Evolutionary conservation across 2,329 filamentous ascomycete species (phyloP).

Genomic region (Hypoxylon rubiginosum): DNA sequence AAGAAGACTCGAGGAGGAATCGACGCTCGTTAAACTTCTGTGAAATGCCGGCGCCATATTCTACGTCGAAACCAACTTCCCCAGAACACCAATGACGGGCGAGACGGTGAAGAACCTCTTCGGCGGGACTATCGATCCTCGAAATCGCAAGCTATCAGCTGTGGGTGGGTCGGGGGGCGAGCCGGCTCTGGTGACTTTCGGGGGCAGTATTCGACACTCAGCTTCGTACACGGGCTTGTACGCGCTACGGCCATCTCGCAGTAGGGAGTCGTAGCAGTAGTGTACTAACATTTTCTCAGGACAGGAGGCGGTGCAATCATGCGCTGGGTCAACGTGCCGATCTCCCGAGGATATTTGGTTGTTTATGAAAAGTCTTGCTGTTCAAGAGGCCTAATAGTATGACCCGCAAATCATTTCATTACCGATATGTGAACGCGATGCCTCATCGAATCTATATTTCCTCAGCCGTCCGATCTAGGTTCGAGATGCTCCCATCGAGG

Average conservation of each 20-base stretch:
- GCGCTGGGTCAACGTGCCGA: slow-evolving; percentile 72
- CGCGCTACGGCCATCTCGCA: slow-evolving; percentile 58
- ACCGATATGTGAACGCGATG: slow-evolving; percentile 2
- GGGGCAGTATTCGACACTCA: slow-evolving; percentile 49
- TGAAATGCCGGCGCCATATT: slow-evolving; percentile 64
- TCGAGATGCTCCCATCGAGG: neutral
- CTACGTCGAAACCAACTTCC: slow-evolving; percentile 69
- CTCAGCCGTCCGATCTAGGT: neutral
- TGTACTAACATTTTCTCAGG: slow-evolving; percentile 68
- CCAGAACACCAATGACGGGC: slow-evolving; percentile 76
- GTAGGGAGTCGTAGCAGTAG: slow-evolving; percentile 68
- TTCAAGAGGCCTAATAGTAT: slow-evolving; percentile 64
- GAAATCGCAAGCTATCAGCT: slow-evolving; percentile 68
- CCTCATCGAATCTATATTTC: neutral
- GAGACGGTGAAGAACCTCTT: slow-evolving; percentile 75
- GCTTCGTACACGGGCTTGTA: slow-evolving; percentile 50
- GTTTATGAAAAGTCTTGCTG: slow-evolving; percentile 66
- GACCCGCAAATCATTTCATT: slow-evolving; percentile 30
- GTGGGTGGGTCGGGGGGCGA: slow-evolving; percentile 78
- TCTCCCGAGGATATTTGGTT: slow-evolving; percentile 67
- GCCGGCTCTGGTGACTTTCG: slow-evolving; percentile 70
- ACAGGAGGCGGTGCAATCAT: slow-evolving; percentile 73
- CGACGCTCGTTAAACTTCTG: slow-evolving; percentile 58
- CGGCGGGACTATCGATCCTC: slow-evolving; percentile 72
- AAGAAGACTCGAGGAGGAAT: slow-evolving; percentile 51